Percentiles rank a stretch among this genome's conserved stretches.
Evolutionary conservation across 2,329 filamentous ascomycete species (phyloP).

Genomic region (Clonostachys solani): DNA sequence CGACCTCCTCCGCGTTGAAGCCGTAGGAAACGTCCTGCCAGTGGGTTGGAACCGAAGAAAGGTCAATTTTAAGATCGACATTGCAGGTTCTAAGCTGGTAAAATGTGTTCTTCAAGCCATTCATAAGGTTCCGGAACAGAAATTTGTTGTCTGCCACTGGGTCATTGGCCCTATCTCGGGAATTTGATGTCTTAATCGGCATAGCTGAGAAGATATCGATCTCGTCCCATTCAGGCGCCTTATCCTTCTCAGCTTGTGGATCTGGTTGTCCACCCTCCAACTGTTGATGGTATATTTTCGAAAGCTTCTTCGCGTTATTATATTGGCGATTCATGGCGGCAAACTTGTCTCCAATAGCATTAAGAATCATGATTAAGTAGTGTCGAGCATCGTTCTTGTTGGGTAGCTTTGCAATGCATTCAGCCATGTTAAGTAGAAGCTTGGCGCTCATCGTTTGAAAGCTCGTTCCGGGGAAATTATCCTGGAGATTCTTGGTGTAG

Average conservation of each 20-base stretch:
- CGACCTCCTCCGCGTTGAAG: constrained; percentile 94
- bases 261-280: constrained; percentile 55
- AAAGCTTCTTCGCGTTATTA: constrained; percentile 89
- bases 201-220: constrained; percentile 96
- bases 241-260: constrained; percentile 78
- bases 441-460: constrained; percentile 99
- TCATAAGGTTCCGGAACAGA: constrained; percentile 92
- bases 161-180: constrained; percentile 81
- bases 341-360: constrained; percentile 98
- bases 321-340: constrained; percentile 97
- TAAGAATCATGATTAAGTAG: constrained; percentile 94
- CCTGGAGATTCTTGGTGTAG: constrained; percentile 93
- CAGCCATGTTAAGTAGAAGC: constrained; percentile 93
- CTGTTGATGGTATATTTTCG: constrained; percentile 69
- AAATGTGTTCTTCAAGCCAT: constrained; percentile 93
- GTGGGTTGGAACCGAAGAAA: constrained; percentile 74
- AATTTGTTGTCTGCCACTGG: constrained; percentile 97
- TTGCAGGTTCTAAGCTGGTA: constrained; percentile 93
- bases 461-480: constrained; percentile 94
- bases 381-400: constrained; percentile 94
- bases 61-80: constrained; percentile 66
- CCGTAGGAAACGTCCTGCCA: constrained; percentile 96
- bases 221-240: constrained; percentile 91
- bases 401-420: constrained; percentile 90
- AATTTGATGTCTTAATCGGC: constrained; percentile 92